phyloP scores from a whole-genome alignment of 345 rosid genomes.

The Streptanthus diversifolius region DNA sequence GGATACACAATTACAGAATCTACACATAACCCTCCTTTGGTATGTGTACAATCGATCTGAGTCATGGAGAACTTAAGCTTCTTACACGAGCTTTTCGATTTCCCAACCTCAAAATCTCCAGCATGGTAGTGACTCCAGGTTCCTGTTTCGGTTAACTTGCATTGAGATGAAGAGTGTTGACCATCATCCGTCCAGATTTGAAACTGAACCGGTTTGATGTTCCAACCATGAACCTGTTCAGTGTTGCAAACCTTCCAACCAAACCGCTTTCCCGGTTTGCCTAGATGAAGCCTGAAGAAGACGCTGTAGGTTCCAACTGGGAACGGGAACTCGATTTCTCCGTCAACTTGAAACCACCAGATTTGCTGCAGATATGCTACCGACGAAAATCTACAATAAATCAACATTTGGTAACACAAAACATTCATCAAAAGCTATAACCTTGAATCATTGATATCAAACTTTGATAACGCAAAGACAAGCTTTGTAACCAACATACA shows the following conservation, averaged over 20 bases:
- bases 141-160: constrained; percentile 60
- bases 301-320: constrained; percentile 81
- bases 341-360: constrained; percentile 96
- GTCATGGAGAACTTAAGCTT: constrained; percentile 81
- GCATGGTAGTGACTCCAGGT: constrained; percentile 78
- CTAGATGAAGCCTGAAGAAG: constrained; percentile 82
- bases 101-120: constrained; percentile 67
- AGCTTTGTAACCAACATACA: neutral
- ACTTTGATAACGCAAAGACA: neutral
- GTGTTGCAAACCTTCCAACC: constrained; percentile 74
- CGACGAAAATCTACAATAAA: constrained; percentile 50
- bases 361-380: constrained; percentile 91
- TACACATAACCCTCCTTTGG: constrained; percentile 90
- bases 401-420: neutral
- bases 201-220: constrained; percentile 76
- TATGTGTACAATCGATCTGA: constrained; percentile 97
- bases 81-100: constrained; percentile 30
- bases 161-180: constrained; percentile 67
- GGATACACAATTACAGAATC: constrained; percentile 80
- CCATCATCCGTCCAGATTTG: constrained; percentile 89
- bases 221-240: constrained; percentile 90
- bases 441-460: neutral
- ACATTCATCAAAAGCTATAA: neutral
- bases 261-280: constrained; percentile 52
- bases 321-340: constrained; percentile 86